Evolutionary conservation across 768 basidiomycete species (phyloP).

Genomic region (Phanerochaete carnosa): DNA sequence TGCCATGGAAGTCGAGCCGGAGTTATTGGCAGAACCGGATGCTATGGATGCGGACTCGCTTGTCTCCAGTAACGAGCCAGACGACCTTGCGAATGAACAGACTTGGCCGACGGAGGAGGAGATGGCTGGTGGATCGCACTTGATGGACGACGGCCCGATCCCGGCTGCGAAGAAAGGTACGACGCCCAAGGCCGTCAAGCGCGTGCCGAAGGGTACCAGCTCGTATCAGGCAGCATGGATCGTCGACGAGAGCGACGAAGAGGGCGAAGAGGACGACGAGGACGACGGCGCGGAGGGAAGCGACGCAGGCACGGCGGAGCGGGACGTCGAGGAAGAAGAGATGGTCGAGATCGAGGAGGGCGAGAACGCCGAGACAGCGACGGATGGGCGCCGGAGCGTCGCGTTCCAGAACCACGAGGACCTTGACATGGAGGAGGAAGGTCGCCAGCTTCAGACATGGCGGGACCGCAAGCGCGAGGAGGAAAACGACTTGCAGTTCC

Average conservation of each 20-base stretch:
- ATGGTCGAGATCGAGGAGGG: conserved; percentile 60
- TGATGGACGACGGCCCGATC: conserved; percentile 31
- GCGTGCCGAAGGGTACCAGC: conserved; percentile 92
- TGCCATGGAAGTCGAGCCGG: conserved; percentile 69
- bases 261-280: conserved; percentile 32
- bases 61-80: conserved; percentile 82
- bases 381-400: conserved; percentile 47
- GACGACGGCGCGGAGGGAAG: conserved; percentile 28
- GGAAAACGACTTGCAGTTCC: conserved; percentile 82
- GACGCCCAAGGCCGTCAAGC: conserved; percentile 76
- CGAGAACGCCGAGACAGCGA: conserved; percentile 53
- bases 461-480: conserved; percentile 69
- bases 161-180: conserved; percentile 70
- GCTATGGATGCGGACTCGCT: conserved; percentile 75
- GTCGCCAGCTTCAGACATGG: conserved; percentile 77
- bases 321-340: conserved; percentile 17
- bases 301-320: conserved; percentile 31
- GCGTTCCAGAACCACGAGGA: conserved; percentile 54
- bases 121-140: conserved; percentile 49
- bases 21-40: conserved; percentile 61
- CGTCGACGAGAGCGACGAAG: conserved; percentile 67
- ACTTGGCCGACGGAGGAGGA: conserved; percentile 99
- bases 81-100: conserved; percentile 91
- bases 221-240: conserved; percentile 98
- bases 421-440: conserved; percentile 81